A percentile compares a stretch with the other conserved stretches of the same genome.
Evolutionary conservation across 2,329 filamentous ascomycete genomes (phyloP).

Genomic region (Dothistroma septosporum): DNA sequence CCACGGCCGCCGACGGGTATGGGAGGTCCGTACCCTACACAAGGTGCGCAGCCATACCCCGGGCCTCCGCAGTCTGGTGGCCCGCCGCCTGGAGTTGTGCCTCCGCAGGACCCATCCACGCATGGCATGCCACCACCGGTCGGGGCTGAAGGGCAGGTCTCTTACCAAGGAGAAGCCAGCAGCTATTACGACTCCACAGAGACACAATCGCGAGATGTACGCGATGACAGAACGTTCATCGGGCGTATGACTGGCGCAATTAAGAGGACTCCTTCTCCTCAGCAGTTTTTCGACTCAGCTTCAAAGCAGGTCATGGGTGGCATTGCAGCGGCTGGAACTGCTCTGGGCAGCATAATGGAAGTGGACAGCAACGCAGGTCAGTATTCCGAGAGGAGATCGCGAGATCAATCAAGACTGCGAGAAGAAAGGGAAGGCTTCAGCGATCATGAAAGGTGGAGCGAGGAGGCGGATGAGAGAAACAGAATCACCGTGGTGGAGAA

Average conservation of each 20-base stretch:
- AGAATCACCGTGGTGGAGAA: conserved; percentile 23
- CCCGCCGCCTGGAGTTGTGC: conserved; percentile 12
- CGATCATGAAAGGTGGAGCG: conserved; percentile 87
- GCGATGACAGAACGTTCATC: conserved; percentile 26
- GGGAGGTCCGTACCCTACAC: conserved; percentile 20
- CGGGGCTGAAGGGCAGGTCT: conserved; percentile 18
- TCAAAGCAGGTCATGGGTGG: conserved; percentile 77
- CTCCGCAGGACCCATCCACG: conserved; percentile 24
- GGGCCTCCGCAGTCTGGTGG: conserved; percentile 16
- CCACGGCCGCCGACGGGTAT: conserved; percentile 27
- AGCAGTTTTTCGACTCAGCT: conserved; percentile 81
- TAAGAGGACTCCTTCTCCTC: conserved; percentile 76
- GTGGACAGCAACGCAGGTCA: conserved; percentile 71
- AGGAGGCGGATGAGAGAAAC: conserved; percentile 70
- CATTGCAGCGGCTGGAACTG: conserved; percentile 76
- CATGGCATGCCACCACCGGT: conserved; percentile 27
- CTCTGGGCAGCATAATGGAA: conserved; percentile 77
- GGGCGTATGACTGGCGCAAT: conserved; percentile 72
- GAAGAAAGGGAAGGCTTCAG: conserved; percentile 35
- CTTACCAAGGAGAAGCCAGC: conserved; percentile 27
- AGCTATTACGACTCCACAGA: conserved; percentile 26
- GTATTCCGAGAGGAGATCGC: conserved; percentile 14
- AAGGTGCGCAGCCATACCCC: conserved; percentile 26
- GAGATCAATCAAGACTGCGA: conserved; percentile 13
- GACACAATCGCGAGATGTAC: conserved; percentile 12